These are phyloP conservation scores for Mycena vitilis DNA, from an alignment of 768 basidiomycete species.

Conservation along the genomic window DNA sequence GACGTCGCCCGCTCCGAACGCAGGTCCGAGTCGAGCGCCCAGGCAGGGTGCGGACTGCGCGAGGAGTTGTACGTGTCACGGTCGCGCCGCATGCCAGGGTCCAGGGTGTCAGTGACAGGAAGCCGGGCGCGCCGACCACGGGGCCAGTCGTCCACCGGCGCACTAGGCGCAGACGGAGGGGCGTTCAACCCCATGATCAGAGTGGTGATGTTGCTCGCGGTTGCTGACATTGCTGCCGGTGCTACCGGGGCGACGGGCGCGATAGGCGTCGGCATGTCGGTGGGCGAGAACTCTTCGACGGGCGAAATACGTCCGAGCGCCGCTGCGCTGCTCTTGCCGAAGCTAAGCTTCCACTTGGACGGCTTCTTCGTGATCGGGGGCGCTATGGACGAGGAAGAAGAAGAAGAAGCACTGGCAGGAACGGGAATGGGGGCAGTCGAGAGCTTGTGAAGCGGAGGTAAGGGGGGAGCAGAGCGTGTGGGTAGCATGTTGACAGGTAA, in stretches of 20 bases:
- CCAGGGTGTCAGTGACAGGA: slow-evolving; percentile 22
- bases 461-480: slow-evolving; percentile 28
- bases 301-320: slow-evolving; percentile 53
- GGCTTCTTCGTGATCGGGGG: slow-evolving; percentile 76
- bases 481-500: slow-evolving; percentile 52
- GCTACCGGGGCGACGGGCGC: too few species aligned
- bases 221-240: slow-evolving; percentile 60
- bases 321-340: slow-evolving; percentile 66
- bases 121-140: slow-evolving; percentile 28
- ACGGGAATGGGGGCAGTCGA: slow-evolving; percentile 40
- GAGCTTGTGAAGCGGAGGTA: slow-evolving; percentile 33
- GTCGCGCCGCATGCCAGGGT: slow-evolving; percentile 36
- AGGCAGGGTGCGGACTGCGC: slow-evolving; percentile 43
- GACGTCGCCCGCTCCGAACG: slow-evolving; percentile 61
- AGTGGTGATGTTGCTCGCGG: slow-evolving; percentile 81
- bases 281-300: slow-evolving; percentile 49
- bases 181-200: slow-evolving; percentile 79
- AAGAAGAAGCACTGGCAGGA: slow-evolving; percentile 29
- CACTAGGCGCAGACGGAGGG: slow-evolving; percentile 46
- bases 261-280: slow-evolving; percentile 35
- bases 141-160: slow-evolving; percentile 25
- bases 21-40: slow-evolving; percentile 44
- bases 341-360: slow-evolving; percentile 87
- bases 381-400: slow-evolving; percentile 31
- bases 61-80: slow-evolving; percentile 47